Percentiles rank a stretch among this genome's conserved stretches.
Conservation (phyloP, 2,329 filamentous ascomycete genomes). For the Penicillium corylophilum region DNA sequence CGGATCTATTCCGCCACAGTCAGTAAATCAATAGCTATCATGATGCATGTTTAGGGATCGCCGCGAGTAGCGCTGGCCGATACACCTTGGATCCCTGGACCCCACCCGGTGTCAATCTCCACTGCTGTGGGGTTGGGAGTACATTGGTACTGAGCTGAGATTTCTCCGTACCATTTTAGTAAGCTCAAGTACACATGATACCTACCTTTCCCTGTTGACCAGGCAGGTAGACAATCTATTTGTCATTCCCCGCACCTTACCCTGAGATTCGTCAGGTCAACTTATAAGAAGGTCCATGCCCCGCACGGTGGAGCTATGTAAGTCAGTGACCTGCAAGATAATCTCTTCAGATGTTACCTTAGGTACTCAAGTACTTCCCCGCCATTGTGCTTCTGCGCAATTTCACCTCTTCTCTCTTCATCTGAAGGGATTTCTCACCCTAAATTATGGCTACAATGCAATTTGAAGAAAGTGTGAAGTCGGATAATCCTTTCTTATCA, state of each 20-base stretch:
- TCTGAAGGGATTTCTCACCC: not conserved
- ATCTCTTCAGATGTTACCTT: not conserved
- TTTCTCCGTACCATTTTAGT: no score
- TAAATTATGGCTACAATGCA: not conserved
- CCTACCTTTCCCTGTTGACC: no score
- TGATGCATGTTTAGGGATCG: no score
- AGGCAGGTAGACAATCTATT: not conserved
- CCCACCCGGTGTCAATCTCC: no score
- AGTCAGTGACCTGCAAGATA: not conserved
- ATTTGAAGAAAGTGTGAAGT: not conserved
- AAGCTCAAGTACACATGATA: no score
- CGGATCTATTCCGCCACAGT: no score
- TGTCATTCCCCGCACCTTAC: not conserved
- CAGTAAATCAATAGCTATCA: no score
- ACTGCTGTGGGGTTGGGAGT: no score
- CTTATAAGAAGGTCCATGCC: not conserved
- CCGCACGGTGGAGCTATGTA: not conserved
- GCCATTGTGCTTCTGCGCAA: not conserved
- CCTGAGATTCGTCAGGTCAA: not conserved
- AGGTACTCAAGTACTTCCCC: not conserved
- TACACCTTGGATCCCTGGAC: no score
- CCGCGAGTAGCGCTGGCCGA: no score
- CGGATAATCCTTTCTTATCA: not conserved
- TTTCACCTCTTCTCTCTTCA: not conserved
- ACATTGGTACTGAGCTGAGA: no score